Evolutionary conservation across 768 basidiomycete species (phyloP), one percentile per base, ranked within the genome.

Genomic region (Xanthoconium purpureum): DNA sequence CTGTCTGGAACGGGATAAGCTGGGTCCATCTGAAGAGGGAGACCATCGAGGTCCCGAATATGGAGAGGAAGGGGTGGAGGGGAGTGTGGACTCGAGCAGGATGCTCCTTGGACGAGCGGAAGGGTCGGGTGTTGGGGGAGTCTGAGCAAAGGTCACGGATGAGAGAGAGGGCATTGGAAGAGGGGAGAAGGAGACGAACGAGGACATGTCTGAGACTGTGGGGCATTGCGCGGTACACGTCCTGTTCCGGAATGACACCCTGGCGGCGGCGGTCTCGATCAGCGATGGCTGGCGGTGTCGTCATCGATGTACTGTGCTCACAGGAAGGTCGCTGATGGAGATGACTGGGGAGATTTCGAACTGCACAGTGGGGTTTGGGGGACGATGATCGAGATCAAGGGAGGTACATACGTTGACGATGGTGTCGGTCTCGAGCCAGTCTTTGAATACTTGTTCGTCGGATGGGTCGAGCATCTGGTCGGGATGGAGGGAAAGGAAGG

Each of bases 221-320:
- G 0, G 71, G 71, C 70, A 71, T 73, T 18, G 60, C 43, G 17
- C 28, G 53, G 29, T 70, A 70, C 40, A 64, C 60, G 54, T 68
- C 70, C 24, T 69, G 56, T 49, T 70, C 70, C 17, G 66, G 66
- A 33, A 66, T 63, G 58, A 59, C 56, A 52, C 70, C 65, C 71
- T 73, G 65, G 18, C 40, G 57, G 40, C 50, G 61, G 32, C 39
- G 56, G 58, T 46, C 52, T 59, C 46, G 29, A 64, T 73, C 45
- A 68, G 70, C 55, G 55, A 39, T 2, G 52, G 49, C 38, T 43
- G 46, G 38, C 40, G 46, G 59, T 46, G 66, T 50, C 45, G 56
- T 55, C 62, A 58, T 64, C 39, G 62, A 47, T 36, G 52, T 43
- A 38, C 49, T 47, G 40, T 55, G 63, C 71, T 71, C 69, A 71